A percentile compares a stretch with the other conserved stretches of the same genome.
Evolutionary conservation across 345 rosid species (phyloP).

Genomic region (Garcia nutans): DNA sequence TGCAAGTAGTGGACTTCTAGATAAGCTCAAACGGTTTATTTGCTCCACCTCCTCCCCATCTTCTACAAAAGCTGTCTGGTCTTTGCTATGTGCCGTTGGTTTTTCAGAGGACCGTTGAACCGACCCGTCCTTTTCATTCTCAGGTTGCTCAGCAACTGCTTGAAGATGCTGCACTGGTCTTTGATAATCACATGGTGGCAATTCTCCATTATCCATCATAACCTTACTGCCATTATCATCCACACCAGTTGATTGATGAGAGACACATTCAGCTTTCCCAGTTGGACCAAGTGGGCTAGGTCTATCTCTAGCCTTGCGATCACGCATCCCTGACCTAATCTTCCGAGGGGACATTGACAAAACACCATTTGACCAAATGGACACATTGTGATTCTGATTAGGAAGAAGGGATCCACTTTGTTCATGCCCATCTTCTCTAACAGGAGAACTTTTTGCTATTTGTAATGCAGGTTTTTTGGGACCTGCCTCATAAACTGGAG

Average conservation of each 20-base stretch:
- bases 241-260: slow-evolving; percentile 48
- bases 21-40: slow-evolving; percentile 35
- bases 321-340: slow-evolving; percentile 63
- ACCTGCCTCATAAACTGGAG: slow-evolving; percentile 51
- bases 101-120: slow-evolving; percentile 40
- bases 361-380: slow-evolving; percentile 78
- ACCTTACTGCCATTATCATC: slow-evolving; percentile 48
- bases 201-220: slow-evolving; percentile 59
- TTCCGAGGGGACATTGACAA: slow-evolving; percentile 64
- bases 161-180: slow-evolving; percentile 55
- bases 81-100: slow-evolving; percentile 37
- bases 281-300: slow-evolving; percentile 81
- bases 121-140: slow-evolving; percentile 48
- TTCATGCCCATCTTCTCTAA: slow-evolving; percentile 56
- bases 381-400: slow-evolving; percentile 54
- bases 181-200: slow-evolving; percentile 60
- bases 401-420: slow-evolving; percentile 49
- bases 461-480: slow-evolving; percentile 50
- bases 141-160: slow-evolving; percentile 48
- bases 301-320: slow-evolving; percentile 66
- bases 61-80: slow-evolving; percentile 40
- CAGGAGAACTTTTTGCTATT: slow-evolving; percentile 37
- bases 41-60: slow-evolving; percentile 59
- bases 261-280: slow-evolving; percentile 65
- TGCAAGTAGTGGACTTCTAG: slow-evolving; percentile 54